Conservation (phyloP, 2,329 filamentous ascomycete genomes). For the Leptoxyphium fumago region DNA sequence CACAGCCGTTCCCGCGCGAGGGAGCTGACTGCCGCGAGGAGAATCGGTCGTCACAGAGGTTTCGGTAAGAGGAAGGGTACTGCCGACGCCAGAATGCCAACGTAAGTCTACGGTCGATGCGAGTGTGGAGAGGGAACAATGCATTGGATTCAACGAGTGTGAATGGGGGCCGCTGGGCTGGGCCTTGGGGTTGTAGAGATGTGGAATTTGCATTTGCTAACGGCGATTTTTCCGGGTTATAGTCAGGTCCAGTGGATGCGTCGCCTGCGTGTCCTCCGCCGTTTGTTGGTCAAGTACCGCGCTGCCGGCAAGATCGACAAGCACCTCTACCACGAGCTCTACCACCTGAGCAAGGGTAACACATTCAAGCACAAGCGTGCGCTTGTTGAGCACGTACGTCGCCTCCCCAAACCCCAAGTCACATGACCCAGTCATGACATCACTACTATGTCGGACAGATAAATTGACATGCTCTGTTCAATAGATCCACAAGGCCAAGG, state of each 20-base stretch:
- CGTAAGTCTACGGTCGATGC: conserved; percentile 47
- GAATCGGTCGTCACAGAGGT: conserved; percentile 93
- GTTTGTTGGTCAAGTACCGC: conserved; percentile 98
- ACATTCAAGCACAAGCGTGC: conserved; percentile 99
- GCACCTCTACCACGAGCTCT: conserved; percentile 99
- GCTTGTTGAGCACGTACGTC: conserved; percentile 97
- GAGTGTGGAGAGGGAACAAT: conserved; percentile 6
- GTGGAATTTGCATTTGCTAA: conserved; percentile 10
- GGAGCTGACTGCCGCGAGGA: conserved; percentile 84
- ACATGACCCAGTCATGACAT: conserved; percentile 22
- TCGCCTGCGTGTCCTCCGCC: conserved; percentile 96
- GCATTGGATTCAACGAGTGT: conserved; percentile 19
- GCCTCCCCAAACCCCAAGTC: conserved; percentile 1
- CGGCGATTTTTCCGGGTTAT: conserved; percentile 20
- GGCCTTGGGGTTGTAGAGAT: no score
- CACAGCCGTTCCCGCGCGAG: conserved; percentile 95
- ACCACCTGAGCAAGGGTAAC: conserved; percentile 99
- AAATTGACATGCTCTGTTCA: conserved; percentile 4
- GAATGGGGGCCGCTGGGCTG: no score
- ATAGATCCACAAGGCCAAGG: conserved; percentile 99
- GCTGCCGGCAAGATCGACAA: conserved; percentile 99
- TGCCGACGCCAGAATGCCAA: conserved; percentile 97
- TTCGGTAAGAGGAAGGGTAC: conserved; percentile 99
- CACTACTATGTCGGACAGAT: conserved; percentile 1
- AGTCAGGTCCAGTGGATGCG: conserved; percentile 99